Conservation (phyloP, 768 basidiomycete species). For the Cytidiella melzeri region DNA sequence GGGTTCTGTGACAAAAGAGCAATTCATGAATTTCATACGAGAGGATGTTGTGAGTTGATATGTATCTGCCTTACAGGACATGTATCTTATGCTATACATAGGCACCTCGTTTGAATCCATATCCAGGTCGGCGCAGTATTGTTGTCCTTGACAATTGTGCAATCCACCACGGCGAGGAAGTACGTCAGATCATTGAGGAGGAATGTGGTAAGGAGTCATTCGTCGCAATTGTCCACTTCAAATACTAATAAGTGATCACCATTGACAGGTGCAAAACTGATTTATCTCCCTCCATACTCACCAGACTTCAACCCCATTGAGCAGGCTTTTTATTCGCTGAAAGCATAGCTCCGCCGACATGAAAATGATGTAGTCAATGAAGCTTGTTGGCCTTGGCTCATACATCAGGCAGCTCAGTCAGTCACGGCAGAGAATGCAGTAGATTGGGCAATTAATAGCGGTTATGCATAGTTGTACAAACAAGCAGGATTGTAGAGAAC, state of each 20-base stretch:
- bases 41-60: slow-evolving; percentile 15
- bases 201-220: slow-evolving; percentile 8
- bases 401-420: too few species aligned
- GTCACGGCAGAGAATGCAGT: too few species aligned
- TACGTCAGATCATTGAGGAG: slow-evolving; percentile 26
- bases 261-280: slow-evolving; percentile 15
- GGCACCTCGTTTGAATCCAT: slow-evolving; percentile 21
- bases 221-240: background rate
- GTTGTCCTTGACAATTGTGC: too few species aligned
- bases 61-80: slow-evolving; percentile 18
- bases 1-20: too few species aligned
- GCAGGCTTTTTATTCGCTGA: slow-evolving; percentile 27
- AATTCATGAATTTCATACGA: slow-evolving; percentile 24
- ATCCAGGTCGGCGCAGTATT: slow-evolving; percentile 30
- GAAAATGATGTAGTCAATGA: slow-evolving; percentile 8
- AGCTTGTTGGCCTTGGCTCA: slow-evolving; percentile 11
- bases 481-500: too few species aligned
- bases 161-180: slow-evolving; percentile 35
- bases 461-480: too few species aligned
- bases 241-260: too few species aligned
- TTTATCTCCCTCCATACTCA: slow-evolving; percentile 25
- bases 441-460: too few species aligned
- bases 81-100: slow-evolving; percentile 16
- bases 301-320: slow-evolving; percentile 34
- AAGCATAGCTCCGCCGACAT: slow-evolving; percentile 25